Evolutionary conservation across 257 asterid species (phyloP), one percentile per base, ranked within the genome.

Genomic region (Haberlea rhodopensis): DNA sequence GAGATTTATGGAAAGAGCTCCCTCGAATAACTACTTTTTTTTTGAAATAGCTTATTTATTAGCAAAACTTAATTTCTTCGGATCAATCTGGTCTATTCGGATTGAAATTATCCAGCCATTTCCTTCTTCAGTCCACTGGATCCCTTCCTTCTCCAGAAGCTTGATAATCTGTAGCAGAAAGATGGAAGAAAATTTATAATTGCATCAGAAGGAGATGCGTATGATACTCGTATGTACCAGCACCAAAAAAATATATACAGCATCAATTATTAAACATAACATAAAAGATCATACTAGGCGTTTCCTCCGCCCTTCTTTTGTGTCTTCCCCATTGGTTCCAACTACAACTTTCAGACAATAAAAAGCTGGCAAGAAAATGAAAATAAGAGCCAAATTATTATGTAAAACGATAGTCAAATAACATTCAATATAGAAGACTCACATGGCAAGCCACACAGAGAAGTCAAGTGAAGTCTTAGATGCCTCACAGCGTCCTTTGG

Each of bases 61-160:
- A 19, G 70, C 79, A 63, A 84, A 90, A 77, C 83, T 85, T 66
- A 87, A 76, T 60, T 76, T 78, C 46, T 37, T 68, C 0, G 82
- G 95, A 71, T 88, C 84, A 40, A 88, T 73, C 66, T 76, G 71
- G 53, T 75, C 82, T 27, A 65, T 63, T 18, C 69, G 80, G 46
- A 88, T 66, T 34, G 71, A 72, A 51, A 83, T 65, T 45, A 29
- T 77, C 81, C 80, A 68, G 53, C 96, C 96, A 65, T 82, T 16
- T 53, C 80, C 96, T 75, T 88, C 90, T 74, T 86, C 92, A 1
- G 81, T 83, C 90, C 91, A 91, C n/a, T 78, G 52, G 65, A 86
- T 85, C 5, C 77, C 78, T 63, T 83, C 89, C 81, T 71, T 71
- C 48, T 78, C 81, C 73, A 91, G 81, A 72, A 86, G 79, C 81